Evolutionary conservation across 176 grass and related monocot species (phyloP).

Genomic region (Poa annua): DNA sequence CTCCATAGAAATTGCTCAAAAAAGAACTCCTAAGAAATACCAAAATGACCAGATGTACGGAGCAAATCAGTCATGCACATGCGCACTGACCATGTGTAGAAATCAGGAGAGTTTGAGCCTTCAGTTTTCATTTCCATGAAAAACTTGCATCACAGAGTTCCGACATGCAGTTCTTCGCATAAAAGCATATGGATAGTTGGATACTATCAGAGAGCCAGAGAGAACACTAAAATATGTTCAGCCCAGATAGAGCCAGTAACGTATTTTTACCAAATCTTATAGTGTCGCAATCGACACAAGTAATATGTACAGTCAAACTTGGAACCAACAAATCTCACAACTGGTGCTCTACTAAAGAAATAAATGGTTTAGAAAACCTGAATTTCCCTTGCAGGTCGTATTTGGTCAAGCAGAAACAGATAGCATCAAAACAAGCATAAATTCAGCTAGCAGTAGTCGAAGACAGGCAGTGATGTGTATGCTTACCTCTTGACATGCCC

Average conservation of each 20-base stretch:
- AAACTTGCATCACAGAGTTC: no score
- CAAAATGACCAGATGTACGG: no score
- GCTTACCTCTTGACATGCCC: slow-evolving; percentile 86
- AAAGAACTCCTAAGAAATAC: no score
- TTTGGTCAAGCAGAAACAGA: neutral
- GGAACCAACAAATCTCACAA: neutral
- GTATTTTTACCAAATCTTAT: neutral
- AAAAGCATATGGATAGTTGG: neutral
- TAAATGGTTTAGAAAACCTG: neutral
- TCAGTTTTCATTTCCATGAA: no score
- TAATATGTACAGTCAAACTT: neutral
- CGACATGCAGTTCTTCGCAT: neutral
- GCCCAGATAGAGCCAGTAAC: neutral
- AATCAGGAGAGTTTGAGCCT: no score
- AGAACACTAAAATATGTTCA: neutral
- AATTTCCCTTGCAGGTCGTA: neutral
- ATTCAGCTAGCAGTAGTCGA: neutral
- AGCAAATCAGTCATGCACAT: no score
- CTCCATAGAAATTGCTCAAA: no score
- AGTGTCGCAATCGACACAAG: neutral
- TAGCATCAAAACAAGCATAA: neutral
- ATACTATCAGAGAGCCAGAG: neutral
- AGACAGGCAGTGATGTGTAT: neutral
- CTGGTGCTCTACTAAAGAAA: neutral
- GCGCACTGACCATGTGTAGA: no score